These are phyloP conservation scores for Plantago elongata DNA, from an alignment of 257 asterid genomes.

Conservation along the genomic window DNA sequence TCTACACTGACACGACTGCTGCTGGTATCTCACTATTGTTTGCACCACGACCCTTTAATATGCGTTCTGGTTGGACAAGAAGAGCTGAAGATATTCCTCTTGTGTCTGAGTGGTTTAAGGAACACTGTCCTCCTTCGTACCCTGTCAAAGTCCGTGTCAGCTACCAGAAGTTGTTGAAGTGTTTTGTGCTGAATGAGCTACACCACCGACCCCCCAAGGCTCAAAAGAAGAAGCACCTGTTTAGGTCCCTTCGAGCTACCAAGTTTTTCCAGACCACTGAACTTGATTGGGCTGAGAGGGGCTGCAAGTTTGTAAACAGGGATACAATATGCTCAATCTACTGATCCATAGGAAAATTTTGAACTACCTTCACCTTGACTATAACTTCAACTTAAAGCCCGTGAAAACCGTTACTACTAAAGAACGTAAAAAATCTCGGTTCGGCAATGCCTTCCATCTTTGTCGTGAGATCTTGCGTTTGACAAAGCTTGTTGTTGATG, in stretches of 20 bases:
- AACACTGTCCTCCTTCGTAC: slow-evolving; percentile 97
- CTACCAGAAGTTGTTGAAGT: slow-evolving; percentile 89
- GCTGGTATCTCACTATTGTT: slow-evolving; percentile 91
- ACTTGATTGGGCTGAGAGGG: slow-evolving; percentile 99
- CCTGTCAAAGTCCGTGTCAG: slow-evolving; percentile 99
- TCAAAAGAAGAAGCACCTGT: slow-evolving; percentile 91
- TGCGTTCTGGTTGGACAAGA: slow-evolving; percentile 97
- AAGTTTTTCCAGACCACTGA: slow-evolving; percentile 95
- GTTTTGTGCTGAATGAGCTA: slow-evolving; percentile 92
- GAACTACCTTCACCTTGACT: slow-evolving; percentile 94
- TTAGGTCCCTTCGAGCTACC: slow-evolving; percentile 91
- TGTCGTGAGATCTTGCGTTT: slow-evolving; percentile 95
- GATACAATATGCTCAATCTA: slow-evolving; percentile 93
- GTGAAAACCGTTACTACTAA: slow-evolving; percentile 97
- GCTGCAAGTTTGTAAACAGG: slow-evolving; percentile 98
- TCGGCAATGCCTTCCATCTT: slow-evolving; percentile 97
- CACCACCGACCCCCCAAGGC: slow-evolving; percentile 99
- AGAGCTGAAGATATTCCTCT: slow-evolving; percentile 99
- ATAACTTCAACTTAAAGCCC: slow-evolving; percentile 93
- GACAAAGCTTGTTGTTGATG: slow-evolving; percentile 98
- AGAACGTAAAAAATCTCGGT: slow-evolving; percentile 94
- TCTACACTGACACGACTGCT: slow-evolving; percentile 94
- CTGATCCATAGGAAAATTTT: slow-evolving; percentile 90
- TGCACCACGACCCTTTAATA: slow-evolving; percentile 97
- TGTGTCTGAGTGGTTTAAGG: slow-evolving; percentile 98